Percentiles rank a stretch among this genome's conserved stretches.
Evolutionary conservation across 805 yeast species (phyloP).

Genomic region (Sugiyamaella valdiviana): DNA sequence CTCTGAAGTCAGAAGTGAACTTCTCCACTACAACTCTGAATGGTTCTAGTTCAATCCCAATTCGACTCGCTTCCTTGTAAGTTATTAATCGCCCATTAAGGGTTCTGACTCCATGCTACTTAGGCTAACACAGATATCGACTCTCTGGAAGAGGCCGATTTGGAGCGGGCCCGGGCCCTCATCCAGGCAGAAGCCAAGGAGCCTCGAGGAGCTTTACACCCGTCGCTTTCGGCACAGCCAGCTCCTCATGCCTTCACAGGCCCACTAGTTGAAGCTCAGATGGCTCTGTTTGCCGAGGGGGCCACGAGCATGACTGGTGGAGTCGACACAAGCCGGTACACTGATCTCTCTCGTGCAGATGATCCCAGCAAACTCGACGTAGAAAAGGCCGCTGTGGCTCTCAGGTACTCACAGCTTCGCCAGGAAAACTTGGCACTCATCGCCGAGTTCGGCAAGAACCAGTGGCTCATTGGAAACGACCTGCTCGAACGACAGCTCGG

Average conservation of each 20-base stretch:
- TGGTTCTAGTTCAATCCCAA: conserved; percentile 3
- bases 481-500: conserved; percentile 22
- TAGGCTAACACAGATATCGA: conserved; percentile 9
- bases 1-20: too few relatives aligned
- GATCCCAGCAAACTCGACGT: conserved; percentile 11
- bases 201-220: neutral
- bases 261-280: neutral
- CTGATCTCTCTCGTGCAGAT: conserved; percentile 20
- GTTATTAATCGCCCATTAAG: too few relatives aligned
- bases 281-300: conserved; percentile 5
- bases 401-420: conserved; percentile 24
- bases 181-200: conserved; percentile 2
- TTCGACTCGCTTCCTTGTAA: conserved; percentile 18
- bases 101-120: neutral
- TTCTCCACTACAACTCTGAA: neutral
- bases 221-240: conserved; percentile 7
- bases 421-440: conserved; percentile 26
- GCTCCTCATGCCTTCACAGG: neutral
- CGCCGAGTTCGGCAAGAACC: conserved; percentile 26
- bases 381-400: conserved; percentile 21
- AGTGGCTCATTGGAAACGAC: conserved; percentile 30
- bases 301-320: conserved; percentile 16
- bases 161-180: conserved; percentile 5
- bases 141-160: conserved; percentile 2
- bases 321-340: conserved; percentile 24